Conservation (phyloP, 768 basidiomycete genomes). For the Rhodotorula kratochvilovae region DNA sequence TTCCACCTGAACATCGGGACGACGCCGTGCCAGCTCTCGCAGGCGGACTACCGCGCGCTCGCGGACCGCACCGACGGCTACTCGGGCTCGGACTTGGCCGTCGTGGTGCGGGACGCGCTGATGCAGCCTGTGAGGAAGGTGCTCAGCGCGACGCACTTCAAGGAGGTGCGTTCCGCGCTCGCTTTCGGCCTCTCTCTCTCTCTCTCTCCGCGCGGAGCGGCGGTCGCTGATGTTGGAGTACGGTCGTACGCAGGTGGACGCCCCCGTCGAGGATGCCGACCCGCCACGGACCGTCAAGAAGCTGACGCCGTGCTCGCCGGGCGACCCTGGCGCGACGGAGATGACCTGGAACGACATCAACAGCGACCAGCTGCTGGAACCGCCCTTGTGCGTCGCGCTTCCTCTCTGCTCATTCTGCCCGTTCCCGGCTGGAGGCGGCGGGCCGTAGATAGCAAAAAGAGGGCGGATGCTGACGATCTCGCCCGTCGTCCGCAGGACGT, state of each 20-base stretch:
- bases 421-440: too few relatives aligned
- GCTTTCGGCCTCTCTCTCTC: neutral
- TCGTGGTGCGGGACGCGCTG: constrained; percentile 88
- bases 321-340: constrained; percentile 76
- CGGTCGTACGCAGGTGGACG: constrained; percentile 49
- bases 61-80: constrained; percentile 84
- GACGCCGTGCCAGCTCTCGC: constrained; percentile 77
- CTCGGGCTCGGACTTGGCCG: constrained; percentile 90
- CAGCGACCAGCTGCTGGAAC: constrained; percentile 84
- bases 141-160: constrained; percentile 91
- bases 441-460: too few relatives aligned
- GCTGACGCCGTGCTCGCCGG: constrained; percentile 96
- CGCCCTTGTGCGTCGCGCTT: constrained; percentile 60
- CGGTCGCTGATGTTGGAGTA: too few relatives aligned
- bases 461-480: too few relatives aligned
- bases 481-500: constrained; percentile 29
- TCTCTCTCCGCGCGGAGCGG: neutral
- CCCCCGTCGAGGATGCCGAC: constrained; percentile 42
- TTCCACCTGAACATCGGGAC: constrained; percentile 93
- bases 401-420: neutral
- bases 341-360: constrained; percentile 83
- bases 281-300: constrained; percentile 47
- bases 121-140: constrained; percentile 99
- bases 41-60: constrained; percentile 71
- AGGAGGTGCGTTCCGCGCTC: constrained; percentile 50